Evolutionary conservation across 1,284 basidiomycete species (phyloP).

Genomic region (Xerocomus nothofagi): DNA sequence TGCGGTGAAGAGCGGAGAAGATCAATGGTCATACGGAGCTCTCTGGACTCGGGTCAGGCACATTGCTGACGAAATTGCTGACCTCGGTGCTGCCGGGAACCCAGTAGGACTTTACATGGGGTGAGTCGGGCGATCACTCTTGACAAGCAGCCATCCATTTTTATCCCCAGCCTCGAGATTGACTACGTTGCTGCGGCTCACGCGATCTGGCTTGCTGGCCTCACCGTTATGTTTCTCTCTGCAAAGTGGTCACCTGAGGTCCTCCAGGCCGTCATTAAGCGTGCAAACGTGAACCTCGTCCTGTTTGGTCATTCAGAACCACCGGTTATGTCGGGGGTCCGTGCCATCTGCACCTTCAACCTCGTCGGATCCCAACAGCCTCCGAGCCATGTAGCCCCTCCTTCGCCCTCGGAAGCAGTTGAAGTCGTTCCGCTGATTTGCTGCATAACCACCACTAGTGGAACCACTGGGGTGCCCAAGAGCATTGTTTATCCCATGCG

Average conservation of each 20-base stretch:
- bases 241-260: slow-evolving; percentile 28
- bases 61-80: slow-evolving; percentile 21
- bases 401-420: slow-evolving; percentile 15
- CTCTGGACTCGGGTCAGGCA: slow-evolving; percentile 29
- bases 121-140: slow-evolving; percentile 10
- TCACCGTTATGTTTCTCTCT: slow-evolving; percentile 29
- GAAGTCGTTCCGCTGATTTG: slow-evolving; percentile 19
- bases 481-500: slow-evolving; percentile 31
- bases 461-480: slow-evolving; percentile 30
- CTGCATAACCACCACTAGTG: slow-evolving; percentile 29
- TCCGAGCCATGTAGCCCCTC: slow-evolving; percentile 9
- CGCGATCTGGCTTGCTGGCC: slow-evolving; percentile 28
- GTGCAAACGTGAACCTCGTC: slow-evolving; percentile 19
- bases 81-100: slow-evolving; percentile 14
- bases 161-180: slow-evolving; percentile 22
- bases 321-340: slow-evolving; percentile 4
- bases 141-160: not conserved
- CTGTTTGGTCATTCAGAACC: slow-evolving; percentile 22
- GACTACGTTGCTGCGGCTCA: slow-evolving; percentile 30
- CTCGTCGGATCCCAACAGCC: slow-evolving; percentile 10
- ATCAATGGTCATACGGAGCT: slow-evolving; percentile 29
- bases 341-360: slow-evolving; percentile 20
- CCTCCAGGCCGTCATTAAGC: slow-evolving; percentile 21
- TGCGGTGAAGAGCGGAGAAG: slow-evolving; percentile 20
- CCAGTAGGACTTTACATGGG: slow-evolving; percentile 28